phyloP scores from a whole-genome alignment of 345 rosid genomes.

The Sonneratia alba region DNA sequence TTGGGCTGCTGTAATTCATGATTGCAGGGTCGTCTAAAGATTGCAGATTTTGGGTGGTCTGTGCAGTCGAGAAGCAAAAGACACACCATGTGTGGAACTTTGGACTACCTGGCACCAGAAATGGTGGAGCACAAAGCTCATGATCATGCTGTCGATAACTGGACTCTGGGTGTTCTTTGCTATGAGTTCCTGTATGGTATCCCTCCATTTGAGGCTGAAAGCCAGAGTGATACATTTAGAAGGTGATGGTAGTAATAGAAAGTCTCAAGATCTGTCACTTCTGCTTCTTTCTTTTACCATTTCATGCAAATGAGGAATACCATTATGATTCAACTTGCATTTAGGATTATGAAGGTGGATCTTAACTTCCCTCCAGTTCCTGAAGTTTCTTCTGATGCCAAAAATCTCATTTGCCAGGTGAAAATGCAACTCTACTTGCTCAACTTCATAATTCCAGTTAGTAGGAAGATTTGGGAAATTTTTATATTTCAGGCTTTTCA shows the following conservation, averaged over 20 bases:
- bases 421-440: background rate
- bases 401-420: constrained; percentile 57
- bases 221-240: constrained; percentile 67
- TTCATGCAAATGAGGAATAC: background rate
- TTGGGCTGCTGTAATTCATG: background rate
- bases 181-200: constrained; percentile 88
- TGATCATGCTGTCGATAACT: constrained; percentile 88
- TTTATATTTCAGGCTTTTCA: background rate
- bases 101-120: constrained; percentile 95
- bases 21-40: constrained; percentile 74
- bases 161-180: constrained; percentile 80
- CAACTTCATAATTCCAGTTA: background rate
- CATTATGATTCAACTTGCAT: constrained; percentile 1
- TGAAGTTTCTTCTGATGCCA: constrained; percentile 59
- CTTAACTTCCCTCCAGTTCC: constrained; percentile 66
- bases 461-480: background rate
- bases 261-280: background rate
- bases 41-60: constrained; percentile 97
- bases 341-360: constrained; percentile 74
- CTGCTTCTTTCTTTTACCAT: background rate
- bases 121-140: constrained; percentile 90
- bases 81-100: constrained; percentile 90
- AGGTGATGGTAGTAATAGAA: constrained; percentile 29
- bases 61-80: constrained; percentile 93
- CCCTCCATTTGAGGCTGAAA: constrained; percentile 91